Evolutionary conservation across 805 yeast genomes (phyloP), one percentile per base, ranked within the genome.

Genomic region (Suhomyces sp.): DNA sequence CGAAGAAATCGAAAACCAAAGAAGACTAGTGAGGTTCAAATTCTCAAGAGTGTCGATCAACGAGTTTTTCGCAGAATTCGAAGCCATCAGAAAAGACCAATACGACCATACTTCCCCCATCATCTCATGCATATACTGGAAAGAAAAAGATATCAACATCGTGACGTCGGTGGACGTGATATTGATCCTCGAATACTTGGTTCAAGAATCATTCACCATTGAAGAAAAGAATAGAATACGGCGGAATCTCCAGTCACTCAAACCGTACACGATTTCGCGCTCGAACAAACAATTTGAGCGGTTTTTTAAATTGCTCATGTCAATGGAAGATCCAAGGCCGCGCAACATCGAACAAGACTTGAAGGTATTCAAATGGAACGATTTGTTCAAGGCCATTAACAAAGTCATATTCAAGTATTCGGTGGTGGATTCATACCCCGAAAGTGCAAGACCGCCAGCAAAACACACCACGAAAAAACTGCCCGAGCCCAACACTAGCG

Each of bases 221-320:
- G 88, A 85, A 60, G 90, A 86, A 65, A 86, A 86, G 66, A 86
- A 86, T 66, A 72, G 90, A 49, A 83, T 85, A 27, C 72, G 90
- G 51, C 73, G 90, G 51, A 86, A 86, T 58, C 71, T 86, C 48
- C 90, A 86, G 60, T 82, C 82, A 15, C 74, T 84, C 57, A 80
- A 80, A 58, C 89, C 90, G 2, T 63, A 72, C 44, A 86, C 90
- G 0, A 76, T 86, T 12, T 76, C 84, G 17, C 79, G 85, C 56
- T 66, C 77, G 4, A 71, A 72, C 50, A 60, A 64, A 41, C 54
- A 51, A 46, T 53, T 31, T 38, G 50, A 49, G 29, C 52, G 62
- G 58, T 69, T 71, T 55, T 71, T 71, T 53, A 64, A 65, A 45
- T 36, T 78, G 48, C 77, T 86, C 36, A 86, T 86, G 90, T 68